Percentiles rank a stretch among this genome's conserved stretches.
phyloP scores from a whole-genome alignment of 805 yeast species.

The Kuraishia ogatae region DNA sequence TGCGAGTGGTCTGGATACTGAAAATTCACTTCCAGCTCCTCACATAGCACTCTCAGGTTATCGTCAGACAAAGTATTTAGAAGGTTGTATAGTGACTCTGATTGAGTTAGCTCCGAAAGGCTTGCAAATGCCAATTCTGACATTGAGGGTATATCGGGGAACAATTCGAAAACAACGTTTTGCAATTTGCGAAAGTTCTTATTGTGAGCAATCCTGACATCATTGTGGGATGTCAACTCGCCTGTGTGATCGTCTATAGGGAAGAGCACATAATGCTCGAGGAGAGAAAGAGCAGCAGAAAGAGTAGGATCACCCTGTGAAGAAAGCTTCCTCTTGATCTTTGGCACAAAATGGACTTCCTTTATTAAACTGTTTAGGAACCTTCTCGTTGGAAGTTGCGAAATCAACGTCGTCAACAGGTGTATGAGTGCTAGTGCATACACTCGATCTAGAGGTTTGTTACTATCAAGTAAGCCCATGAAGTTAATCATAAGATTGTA shows the following conservation, averaged over 20 bases:
- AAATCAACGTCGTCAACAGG: constrained; percentile 20
- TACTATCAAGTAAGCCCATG: constrained; percentile 5
- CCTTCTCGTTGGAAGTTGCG: constrained; percentile 33
- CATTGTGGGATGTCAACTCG: constrained; percentile 3
- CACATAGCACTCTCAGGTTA: neutral
- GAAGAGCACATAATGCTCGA: constrained; percentile 21
- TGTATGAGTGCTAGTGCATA: constrained; percentile 10
- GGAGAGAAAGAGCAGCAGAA: constrained; percentile 2
- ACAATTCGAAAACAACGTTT: neutral
- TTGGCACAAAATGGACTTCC: constrained; percentile 16
- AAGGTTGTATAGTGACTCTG: neutral
- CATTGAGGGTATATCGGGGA: neutral
- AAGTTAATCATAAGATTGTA: constrained; percentile 11
- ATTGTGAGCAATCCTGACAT: neutral
- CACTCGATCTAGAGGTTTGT: neutral
- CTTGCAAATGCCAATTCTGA: neutral
- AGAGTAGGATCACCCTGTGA: constrained; percentile 2
- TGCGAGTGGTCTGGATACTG: constrained; percentile 2
- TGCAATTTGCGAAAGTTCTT: neutral
- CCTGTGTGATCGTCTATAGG: constrained; percentile 37
- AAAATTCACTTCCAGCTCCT: constrained; percentile 1
- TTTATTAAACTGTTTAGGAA: constrained; percentile 23
- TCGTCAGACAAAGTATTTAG: neutral
- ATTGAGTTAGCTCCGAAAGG: neutral
- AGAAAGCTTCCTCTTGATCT: constrained; percentile 3